These are phyloP conservation scores for Parathielavia appendiculata DNA, from an alignment of 495 filamentous ascomycete genomes.

Conservation along the genomic window DNA sequence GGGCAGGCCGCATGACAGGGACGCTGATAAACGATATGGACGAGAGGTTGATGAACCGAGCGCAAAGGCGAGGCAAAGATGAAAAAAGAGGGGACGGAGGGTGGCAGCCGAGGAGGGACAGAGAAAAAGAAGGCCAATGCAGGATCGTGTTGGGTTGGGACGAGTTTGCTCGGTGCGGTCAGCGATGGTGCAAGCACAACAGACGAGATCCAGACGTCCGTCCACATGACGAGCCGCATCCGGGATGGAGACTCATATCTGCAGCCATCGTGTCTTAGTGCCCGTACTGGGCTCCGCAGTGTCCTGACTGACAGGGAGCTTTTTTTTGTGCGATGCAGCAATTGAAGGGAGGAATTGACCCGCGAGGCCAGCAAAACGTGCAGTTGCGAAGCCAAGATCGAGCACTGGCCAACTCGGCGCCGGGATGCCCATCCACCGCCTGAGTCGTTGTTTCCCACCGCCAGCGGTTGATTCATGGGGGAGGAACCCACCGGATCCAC, in stretches of 20 bases:
- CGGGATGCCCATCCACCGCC: constrained; percentile 1
- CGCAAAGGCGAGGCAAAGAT: neutral
- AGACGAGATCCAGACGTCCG: neutral
- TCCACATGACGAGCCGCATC: constrained; percentile 23
- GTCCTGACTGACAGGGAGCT: constrained; percentile 17
- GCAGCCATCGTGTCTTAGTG: constrained; percentile 19
- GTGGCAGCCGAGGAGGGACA: constrained; percentile 11
- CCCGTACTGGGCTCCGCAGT: constrained; percentile 12
- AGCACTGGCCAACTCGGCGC: constrained; percentile 10
- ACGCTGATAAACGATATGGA: constrained; percentile 21
- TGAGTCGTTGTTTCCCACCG: constrained; percentile 14
- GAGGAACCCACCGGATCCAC: constrained; percentile 15
- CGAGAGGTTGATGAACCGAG: neutral
- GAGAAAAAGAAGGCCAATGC: neutral
- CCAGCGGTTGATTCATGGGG: constrained; percentile 7
- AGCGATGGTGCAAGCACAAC: constrained; percentile 5
- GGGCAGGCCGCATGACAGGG: constrained; percentile 24
- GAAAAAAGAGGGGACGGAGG: constrained; percentile 5
- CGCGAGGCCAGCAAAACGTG: constrained; percentile 6
- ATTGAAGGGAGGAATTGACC: neutral
- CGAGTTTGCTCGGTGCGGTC: neutral
- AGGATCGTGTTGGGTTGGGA: constrained; percentile 3
- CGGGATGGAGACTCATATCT: constrained; percentile 18
- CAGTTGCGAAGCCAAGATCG: constrained; percentile 4
- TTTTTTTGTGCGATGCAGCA: constrained; percentile 18